Conservation (phyloP, 805 yeast genomes). For the Grigorovia humatica region DNA sequence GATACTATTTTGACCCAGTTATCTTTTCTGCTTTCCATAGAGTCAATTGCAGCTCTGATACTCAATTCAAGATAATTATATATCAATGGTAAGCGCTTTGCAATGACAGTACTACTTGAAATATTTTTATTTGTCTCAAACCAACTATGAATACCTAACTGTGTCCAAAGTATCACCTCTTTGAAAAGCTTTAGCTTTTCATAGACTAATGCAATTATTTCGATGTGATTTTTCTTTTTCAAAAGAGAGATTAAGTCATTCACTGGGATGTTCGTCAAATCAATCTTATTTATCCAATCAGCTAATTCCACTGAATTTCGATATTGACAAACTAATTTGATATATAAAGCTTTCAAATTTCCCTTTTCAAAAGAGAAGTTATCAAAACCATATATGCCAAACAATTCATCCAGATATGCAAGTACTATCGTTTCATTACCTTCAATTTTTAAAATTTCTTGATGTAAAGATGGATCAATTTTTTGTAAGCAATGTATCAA, state of each 20-base stretch:
- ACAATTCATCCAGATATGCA: slow-evolving; percentile 15
- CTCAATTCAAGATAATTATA: slow-evolving; percentile 8
- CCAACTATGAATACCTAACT: slow-evolving; percentile 12
- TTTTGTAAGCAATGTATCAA: slow-evolving; percentile 7
- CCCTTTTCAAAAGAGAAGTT: not conserved
- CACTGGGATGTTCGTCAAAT: slow-evolving; percentile 8
- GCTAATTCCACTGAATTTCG: slow-evolving; percentile 6
- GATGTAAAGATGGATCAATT: slow-evolving; percentile 17
- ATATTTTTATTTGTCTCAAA: slow-evolving; percentile 3
- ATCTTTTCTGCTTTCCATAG: slow-evolving; percentile 4
- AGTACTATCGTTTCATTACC: slow-evolving; percentile 4
- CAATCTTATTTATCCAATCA: slow-evolving; percentile 11
- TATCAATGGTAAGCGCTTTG: not conserved
- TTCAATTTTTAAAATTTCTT: slow-evolving; percentile 4
- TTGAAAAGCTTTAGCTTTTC: slow-evolving; percentile 9
- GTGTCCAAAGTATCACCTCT: slow-evolving; percentile 11
- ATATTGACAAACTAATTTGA: slow-evolving; percentile 12
- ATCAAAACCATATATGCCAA: not conserved
- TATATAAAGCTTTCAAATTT: slow-evolving; percentile 9
- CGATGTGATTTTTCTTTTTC: slow-evolving; percentile 7
- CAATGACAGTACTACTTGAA: not conserved
- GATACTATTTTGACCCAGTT: slow-evolving; percentile 21
- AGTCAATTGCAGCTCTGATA: slow-evolving; percentile 7
- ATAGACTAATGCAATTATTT: slow-evolving; percentile 15
- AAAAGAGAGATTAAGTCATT: slow-evolving; percentile 8